phyloP scores from a whole-genome alignment of 1,284 basidiomycete species.

The Marasmius fiardii region DNA sequence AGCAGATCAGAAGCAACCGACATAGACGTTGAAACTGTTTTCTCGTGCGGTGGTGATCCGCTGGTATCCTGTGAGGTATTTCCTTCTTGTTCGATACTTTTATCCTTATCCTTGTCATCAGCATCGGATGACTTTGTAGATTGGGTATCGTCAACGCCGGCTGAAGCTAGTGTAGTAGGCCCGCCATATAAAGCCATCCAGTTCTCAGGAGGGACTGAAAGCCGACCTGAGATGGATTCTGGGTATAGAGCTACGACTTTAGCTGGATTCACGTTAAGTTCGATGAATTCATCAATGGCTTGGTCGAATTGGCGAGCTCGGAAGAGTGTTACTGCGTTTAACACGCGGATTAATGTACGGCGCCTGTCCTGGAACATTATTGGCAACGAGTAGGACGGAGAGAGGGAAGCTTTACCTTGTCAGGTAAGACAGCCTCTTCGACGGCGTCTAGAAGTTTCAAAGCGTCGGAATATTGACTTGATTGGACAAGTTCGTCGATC shows the following conservation, averaged over 20 bases:
- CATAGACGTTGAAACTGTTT: background rate
- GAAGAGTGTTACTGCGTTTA: constrained; percentile 80
- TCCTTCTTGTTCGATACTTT: background rate
- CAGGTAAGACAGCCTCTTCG: constrained; percentile 58
- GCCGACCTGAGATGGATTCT: constrained; percentile 73
- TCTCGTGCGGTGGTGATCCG: background rate
- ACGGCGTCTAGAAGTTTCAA: constrained; percentile 76
- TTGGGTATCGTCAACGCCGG: constrained; percentile 26
- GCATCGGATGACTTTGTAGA: constrained; percentile 14
- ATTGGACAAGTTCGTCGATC: constrained; percentile 79
- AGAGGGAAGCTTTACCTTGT: constrained; percentile 51
- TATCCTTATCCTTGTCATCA: constrained; percentile 21
- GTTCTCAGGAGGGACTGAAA: constrained; percentile 64
- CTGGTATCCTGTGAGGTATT: background rate
- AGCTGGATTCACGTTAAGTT: constrained; percentile 89
- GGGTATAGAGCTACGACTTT: constrained; percentile 93
- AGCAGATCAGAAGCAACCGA: constrained; percentile 8
- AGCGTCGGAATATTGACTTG: constrained; percentile 77
- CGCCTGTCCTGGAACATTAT: constrained; percentile 42
- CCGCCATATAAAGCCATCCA: constrained; percentile 92
- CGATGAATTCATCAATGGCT: constrained; percentile 87
- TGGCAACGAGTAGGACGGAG: background rate
- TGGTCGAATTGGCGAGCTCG: constrained; percentile 62
- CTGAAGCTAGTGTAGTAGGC: constrained; percentile 29
- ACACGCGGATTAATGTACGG: constrained; percentile 55